Evolutionary conservation across 2,329 filamentous ascomycete genomes (phyloP), one percentile per base, ranked within the genome.

Genomic region (Colletotrichum salicis): DNA sequence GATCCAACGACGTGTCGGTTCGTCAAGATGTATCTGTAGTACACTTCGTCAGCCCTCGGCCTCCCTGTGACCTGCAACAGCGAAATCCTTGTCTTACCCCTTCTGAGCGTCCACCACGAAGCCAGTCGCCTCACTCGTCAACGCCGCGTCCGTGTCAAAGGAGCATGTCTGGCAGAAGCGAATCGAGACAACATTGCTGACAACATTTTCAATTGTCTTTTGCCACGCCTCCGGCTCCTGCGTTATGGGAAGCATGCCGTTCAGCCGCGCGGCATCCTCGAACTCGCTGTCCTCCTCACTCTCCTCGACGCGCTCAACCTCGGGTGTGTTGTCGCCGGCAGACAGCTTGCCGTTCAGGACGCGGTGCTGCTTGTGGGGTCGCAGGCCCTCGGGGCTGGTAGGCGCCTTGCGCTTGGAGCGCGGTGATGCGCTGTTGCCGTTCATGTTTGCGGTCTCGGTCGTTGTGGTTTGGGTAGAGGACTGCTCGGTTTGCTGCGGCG

Each of bases 151-250:
- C n/a, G 96, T 98, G 81, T 99, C 96, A 81, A 99, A 99, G 29
- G 96, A 95, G 81, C 94, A 97, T 0, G 96, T 98, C 86, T 98
- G 95, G 81, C 96, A 98, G 85, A 99, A 99, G 76, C 97, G 93
- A 78, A 99, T 98, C n/a, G 96, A 97, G 61, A 99, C 96, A 22
- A 98, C 96, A 76, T 95, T 97, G 80, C 93, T 92, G 65, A 99
- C 95, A 3, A 99, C 96, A 73, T 91, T 92, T 82, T 98, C 95
- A 72, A 98, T 97, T 0, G 95, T 98, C 62, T 92, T 93, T 83
- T 98, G 96, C 96, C 96, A 99, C 84, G 97, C 95, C 73, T 55
- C 75, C 24, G 74, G 73, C 57, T 77, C 76, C 55, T 74, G 73
- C 7, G 70, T 29, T 19, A 72, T 63, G n/a, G 70, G 52, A 29